Evolutionary conservation across 371 early-diverging fungal genomes (phyloP), one percentile per base, ranked within the genome.

Genomic region (Mucor plumbeus): DNA sequence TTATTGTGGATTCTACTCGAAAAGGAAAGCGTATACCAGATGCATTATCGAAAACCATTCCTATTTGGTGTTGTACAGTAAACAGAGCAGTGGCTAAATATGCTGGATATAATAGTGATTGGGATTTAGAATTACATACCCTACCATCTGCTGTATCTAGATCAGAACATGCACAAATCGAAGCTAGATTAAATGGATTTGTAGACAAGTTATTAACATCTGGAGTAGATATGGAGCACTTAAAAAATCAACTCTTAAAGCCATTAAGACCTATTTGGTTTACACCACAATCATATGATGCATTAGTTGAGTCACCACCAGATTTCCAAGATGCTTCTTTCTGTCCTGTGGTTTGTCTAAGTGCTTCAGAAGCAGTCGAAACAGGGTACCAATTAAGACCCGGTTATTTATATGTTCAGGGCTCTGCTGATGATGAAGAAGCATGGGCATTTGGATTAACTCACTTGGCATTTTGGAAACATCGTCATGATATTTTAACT

Each of bases 391-490:
- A 86, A 39, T 68, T 65, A 58, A 71, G 85, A 4, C 68, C 72
- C n/a, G 87, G 88, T 0, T 93, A 86, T 61, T 68, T 85, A 5
- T 96, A 96, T 66, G 90, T 96, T 4, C 95, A 96, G 77, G 96
- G 96, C 6, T 90, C 95, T 3, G 96, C 88, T 0, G 96, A 96
- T 71, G 95, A 96, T 73, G 88, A 93, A 39, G 96, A 96, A 69
- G 78, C 88, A 64, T 96, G 96, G 96, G 83, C 90, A 34, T 60
- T 78, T 74, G 92, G 91, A 0, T 70, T 94, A 55, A 89, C 88
- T 0, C 88, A 90, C 0, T 69, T 68, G 26, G 48, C 91, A 34
- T 94, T 94, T 67, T 94, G 96, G 96, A 71, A 86, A 53, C 76
- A 92, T 61, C 69, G 75, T 8, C 73, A 74, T 0, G 68, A 71